These are phyloP conservation scores for Cutaneotrichosporon sp. DNA, from an alignment of 1,284 basidiomycete species.

Conservation along the genomic window DNA sequence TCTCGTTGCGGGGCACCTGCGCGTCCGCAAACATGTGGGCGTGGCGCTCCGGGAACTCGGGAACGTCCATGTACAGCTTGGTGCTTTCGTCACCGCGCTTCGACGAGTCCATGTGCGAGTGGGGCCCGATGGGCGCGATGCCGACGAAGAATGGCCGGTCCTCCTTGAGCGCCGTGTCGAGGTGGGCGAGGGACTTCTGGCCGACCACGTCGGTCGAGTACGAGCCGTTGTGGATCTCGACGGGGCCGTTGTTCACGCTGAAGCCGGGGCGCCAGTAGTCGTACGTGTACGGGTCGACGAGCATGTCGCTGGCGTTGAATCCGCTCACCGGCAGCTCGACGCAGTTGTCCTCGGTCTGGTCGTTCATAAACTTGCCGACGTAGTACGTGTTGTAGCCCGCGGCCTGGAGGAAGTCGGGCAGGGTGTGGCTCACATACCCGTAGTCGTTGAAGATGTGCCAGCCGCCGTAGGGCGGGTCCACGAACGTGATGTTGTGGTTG, in stretches of 20 bases:
- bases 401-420: conserved; percentile 38
- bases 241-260: conserved; percentile 30
- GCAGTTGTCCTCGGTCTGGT: conserved; percentile 34
- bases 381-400: conserved; percentile 44
- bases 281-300: conserved; percentile 47
- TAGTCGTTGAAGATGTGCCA: conserved; percentile 41
- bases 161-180: conserved; percentile 26
- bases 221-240: conserved; percentile 26
- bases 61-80: conserved; percentile 18
- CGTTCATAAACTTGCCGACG: conserved; percentile 47
- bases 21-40: conserved; percentile 31
- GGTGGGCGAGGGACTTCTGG: conserved; percentile 33
- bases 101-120: neutral
- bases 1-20: conserved; percentile 23
- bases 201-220: conserved; percentile 41
- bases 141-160: conserved; percentile 42
- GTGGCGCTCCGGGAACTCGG: conserved; percentile 32
- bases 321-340: conserved; percentile 29
- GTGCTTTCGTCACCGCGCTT: too few species aligned
- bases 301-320: conserved; percentile 32
- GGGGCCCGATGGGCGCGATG: conserved; percentile 18
- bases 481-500: conserved; percentile 44
- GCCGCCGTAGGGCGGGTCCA: conserved; percentile 36
- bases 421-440: conserved; percentile 35
- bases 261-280: conserved; percentile 38